Base-by-base conservation (phyloP, 2,329 filamentous ascomycete genomes). In the Blastomyces parvus region DNA sequence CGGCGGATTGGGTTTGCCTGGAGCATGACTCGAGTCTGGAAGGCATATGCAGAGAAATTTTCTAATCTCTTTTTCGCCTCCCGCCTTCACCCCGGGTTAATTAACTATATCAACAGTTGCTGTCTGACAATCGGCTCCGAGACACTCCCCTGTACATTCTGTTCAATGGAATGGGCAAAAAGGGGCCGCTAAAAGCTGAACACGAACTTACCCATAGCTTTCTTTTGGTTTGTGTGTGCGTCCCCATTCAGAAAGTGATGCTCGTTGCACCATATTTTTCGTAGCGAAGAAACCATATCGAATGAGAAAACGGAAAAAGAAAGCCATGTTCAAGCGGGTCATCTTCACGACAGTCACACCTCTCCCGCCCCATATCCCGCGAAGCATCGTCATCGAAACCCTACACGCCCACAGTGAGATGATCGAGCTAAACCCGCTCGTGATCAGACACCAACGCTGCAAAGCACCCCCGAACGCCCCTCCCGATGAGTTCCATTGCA, bases 391-490 rank as follows among this genome's bases (percentile, higher is more conserved):
- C 52, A 74, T 95, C 66, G 81, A 84, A 62, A 89, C 90, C 68
- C 85, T 96, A 40, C 89, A 91, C 74, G 83, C 88, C 74, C 90
- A 95, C 76, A 74, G 82, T 59, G 86, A 86, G 69, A 95, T 96
- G 87, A 95, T 96, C 70, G 88, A 93, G 72, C 80, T 96, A 63
- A 96, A 95, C 74, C 91, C 91, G 1, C 81, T 95, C 58, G 88
- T 96, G 62, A 85, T 88, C 66, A 86, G 88, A 65, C 84, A 89
- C 63, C 83, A 86, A 68, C 81, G 81, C 40, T 90, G 90, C 74
- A 81, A 83, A 57, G 82, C 89, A 1, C 90, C 90, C 0, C 71
- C 81, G 30, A 83, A 86, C 71, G 86, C 88, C 14, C 79, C 84
- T 0, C 78, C 84, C 19, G 89, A 94, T 68, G 91, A 96, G 77